phyloP scores from a whole-genome alignment of 352 stramenopile species.

The Phytophthora sp. region DNA sequence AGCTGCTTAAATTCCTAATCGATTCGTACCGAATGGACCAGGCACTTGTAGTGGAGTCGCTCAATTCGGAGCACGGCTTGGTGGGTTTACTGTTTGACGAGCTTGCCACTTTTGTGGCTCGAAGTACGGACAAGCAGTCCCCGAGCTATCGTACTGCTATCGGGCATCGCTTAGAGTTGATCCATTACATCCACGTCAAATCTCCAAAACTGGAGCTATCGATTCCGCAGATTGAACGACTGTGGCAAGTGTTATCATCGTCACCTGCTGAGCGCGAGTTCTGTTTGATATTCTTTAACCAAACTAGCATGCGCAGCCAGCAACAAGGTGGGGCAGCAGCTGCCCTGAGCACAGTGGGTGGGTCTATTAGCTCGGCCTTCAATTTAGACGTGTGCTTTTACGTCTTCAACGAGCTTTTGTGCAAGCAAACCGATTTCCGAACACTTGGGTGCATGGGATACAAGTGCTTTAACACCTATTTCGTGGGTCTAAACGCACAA shows the following conservation, averaged over 20 bases:
- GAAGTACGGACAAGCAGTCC: slow-evolving; percentile 56
- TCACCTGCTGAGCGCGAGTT: slow-evolving; percentile 79
- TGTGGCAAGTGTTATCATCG: slow-evolving; percentile 82
- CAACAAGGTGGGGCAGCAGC: slow-evolving; percentile 32
- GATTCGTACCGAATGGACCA: slow-evolving; percentile 83
- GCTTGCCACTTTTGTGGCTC: slow-evolving; percentile 76
- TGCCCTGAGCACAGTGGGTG: slow-evolving; percentile 23
- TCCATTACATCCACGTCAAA: slow-evolving; percentile 87
- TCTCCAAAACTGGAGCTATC: slow-evolving; percentile 79
- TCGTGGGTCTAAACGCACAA: slow-evolving; percentile 76
- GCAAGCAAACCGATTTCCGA: slow-evolving; percentile 77
- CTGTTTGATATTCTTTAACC: slow-evolving; percentile 86
- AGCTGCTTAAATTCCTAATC: slow-evolving; percentile 89
- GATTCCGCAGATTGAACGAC: slow-evolving; percentile 71
- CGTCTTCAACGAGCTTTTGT: slow-evolving; percentile 87
- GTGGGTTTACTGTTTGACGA: slow-evolving; percentile 86
- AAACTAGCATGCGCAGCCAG: slow-evolving; percentile 65
- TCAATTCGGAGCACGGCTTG: slow-evolving; percentile 76
- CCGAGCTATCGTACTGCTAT: slow-evolving; percentile 74
- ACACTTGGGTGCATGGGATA: slow-evolving; percentile 80
- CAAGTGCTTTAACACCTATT: slow-evolving; percentile 90
- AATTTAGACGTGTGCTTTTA: slow-evolving; percentile 76
- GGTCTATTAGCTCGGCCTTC: slow-evolving; percentile 77
- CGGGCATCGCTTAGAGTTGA: slow-evolving; percentile 83
- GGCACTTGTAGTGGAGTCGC: slow-evolving; percentile 65